Evolutionary conservation across 108 stramenopile species (phyloP), one percentile per base, ranked within the genome.

Genomic region (Discostella stelligeroides): DNA sequence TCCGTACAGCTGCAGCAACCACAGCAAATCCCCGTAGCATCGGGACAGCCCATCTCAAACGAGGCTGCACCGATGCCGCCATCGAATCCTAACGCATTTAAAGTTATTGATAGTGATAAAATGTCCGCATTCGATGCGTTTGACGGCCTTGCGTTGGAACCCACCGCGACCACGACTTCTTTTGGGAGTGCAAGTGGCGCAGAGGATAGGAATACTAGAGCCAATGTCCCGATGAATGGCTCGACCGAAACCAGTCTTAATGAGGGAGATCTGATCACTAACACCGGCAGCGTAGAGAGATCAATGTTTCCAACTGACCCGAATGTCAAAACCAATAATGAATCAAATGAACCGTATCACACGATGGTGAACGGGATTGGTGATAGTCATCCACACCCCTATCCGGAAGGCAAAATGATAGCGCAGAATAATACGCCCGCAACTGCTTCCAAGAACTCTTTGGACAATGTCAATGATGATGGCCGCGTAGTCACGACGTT

Each of bases 311-410:
- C 70, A 18, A 54, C 70, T 43, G 77, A 88, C 57, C 46, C 80
- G 17, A 92, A 89, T 71, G 83, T 85, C 17, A 88, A 87, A 55
- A 55, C 72, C 6, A 88, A 92, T 62, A 86, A 89, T 63, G 86
- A 82, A 29, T 58, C 88, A 38, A 63, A 84, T n/a, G n/a, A n/a
- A n/a, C n/a, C n/a, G 10, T 88, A 88, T 1, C 88, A 61, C 50
- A 88, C 86, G 56, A 84, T 86, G 0, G 86, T 92, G 34, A 25
- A 43, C 14, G 43, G 88, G 61, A 88, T 87, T 11, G 87, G 86
- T 49, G 72, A 87, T 61, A 70, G 66, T 39, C 89, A 90, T 77
- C 72, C 88, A 67, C 40, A 28, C 18, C 48, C 53, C 60, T 41
- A 60, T 40, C 39, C 39, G 17, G 60, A 27, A 9, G 60, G 25